Evolutionary conservation across 176 grass and related monocot genomes (phyloP), one percentile per base, ranked within the genome.

Genomic region (Olyra latifolia): DNA sequence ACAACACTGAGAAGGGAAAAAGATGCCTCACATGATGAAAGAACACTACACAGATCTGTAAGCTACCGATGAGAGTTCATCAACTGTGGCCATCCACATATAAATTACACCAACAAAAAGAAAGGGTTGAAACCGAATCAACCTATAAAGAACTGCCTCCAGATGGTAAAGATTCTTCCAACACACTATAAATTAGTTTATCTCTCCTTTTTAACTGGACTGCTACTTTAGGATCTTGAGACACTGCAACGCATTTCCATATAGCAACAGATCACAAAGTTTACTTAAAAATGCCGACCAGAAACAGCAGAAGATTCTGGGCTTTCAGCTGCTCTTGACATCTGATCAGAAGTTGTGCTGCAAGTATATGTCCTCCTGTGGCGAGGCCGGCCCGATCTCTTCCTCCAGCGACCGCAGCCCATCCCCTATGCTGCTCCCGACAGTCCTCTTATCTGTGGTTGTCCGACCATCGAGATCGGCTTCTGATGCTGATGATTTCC

Each of bases 401-500:
- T 98, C 95, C 87, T 98, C 95, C 77, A 98, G 76, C 27, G 92
- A 92, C 86, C 90, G 81, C 83, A 98, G 44, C 2, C 86, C 85
- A 65, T 98, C 92, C 22, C 88, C 88, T 14, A 83, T 84, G 70
- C 84, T 71, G 42, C 85, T 92, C 24, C 90, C 92, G 0, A 75
- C 52, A n/a, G 80, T 95, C 74, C 89, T 91, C 27, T 85, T 88
- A 19, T 98, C 91, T 35, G 81, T 87, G 59, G 93, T 91, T 63
- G 86, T 94, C 70, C 84, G 87, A n/a, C 87, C 88, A 73, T 84
- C 86, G 17, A 90, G 84, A 38, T 98, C 95, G 7, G 90, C 90
- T 81, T 98, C 95, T 1, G 95, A 98, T 55, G 85, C 93, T 25
- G 93, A 97, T 55, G 93, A 97, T 81, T 97, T 97, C 73, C 95